These are phyloP conservation scores for Citrus hindsii DNA, from an alignment of 345 rosid species.

Conservation along the genomic window DNA sequence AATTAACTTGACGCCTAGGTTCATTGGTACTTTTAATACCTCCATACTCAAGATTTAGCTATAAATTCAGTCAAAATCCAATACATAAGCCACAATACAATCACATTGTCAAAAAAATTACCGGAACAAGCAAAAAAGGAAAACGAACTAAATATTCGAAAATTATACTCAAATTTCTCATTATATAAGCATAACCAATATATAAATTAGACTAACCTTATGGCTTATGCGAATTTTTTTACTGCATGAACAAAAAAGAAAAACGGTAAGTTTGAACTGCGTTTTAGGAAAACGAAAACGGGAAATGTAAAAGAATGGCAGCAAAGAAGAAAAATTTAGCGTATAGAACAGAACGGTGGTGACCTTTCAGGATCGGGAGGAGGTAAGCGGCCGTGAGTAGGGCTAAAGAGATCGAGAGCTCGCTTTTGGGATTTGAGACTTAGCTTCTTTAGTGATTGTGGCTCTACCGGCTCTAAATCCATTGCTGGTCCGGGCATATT, in stretches of 20 bases:
- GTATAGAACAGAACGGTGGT: background rate
- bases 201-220: slow-evolving; percentile 53
- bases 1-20: slow-evolving; percentile 35
- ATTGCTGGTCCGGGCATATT: slow-evolving; percentile 38
- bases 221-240: slow-evolving; percentile 77
- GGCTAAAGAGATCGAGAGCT: slow-evolving; percentile 82
- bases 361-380: slow-evolving; percentile 85
- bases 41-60: slow-evolving; percentile 62
- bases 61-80: slow-evolving; percentile 9
- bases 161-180: background rate
- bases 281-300: background rate
- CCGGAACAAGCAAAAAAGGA: background rate
- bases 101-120: background rate
- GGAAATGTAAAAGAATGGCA: background rate
- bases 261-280: background rate
- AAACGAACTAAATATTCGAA: background rate
- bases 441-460: slow-evolving; percentile 86
- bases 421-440: slow-evolving; percentile 86
- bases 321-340: background rate
- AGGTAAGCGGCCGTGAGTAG: slow-evolving; percentile 64
- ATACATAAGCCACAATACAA: background rate
- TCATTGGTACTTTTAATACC: slow-evolving; percentile 50
- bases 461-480: slow-evolving; percentile 89
- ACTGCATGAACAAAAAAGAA: slow-evolving; percentile 37
- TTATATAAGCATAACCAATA: background rate